Base-by-base conservation (phyloP, 225 moss, liverwort and hornwort genomes). In the Pseudisothecium myosuroides region DNA sequence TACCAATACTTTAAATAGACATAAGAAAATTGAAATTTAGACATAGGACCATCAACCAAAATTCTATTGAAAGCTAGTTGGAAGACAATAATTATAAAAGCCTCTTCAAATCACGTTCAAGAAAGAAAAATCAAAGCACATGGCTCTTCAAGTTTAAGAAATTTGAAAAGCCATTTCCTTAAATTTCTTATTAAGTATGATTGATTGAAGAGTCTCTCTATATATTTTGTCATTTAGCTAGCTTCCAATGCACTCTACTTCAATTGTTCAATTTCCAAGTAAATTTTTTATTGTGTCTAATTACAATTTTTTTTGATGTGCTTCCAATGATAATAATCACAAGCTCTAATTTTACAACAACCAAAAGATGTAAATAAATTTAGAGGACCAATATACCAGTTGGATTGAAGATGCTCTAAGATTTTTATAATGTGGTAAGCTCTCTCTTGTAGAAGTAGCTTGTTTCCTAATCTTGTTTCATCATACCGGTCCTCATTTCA, bases 301-400 rank as follows among this genome's bases (percentile, higher is more conserved):
- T 41, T 71, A 15, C 14, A 26, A 1, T 15, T 1, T 5, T 5
- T 9, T 37, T 26, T 10, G 2, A 71, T 71, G 1, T 0, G 0
- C 8, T 41, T 24, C 9, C 43, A 26, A 41, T 43, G 26, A 27
- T 71, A 71, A 41, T 41, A 26, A 71, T 41, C 1, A 26, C 71
- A 71, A 41, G 9, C 5, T 71, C 15, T 71, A 71, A 69, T 13
- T 12, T n/a, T 39, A 23, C 4, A n/a, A n/a, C 4, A 69, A 69
- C 7, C 22, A 39, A 13, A 69, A 39, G 23, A 15, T 23, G 37
- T 22, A 39, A 23, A 26, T 3, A 41, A 41, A 71, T 26, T 41
- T 24, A 2, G 5, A 41, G 5, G 23, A 26, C 5, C 9, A 41
- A 15, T 41, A 1, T 71, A 71, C 4, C 3, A 1, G 8, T 71